Evolutionary conservation across 495 filamentous ascomycete genomes (phyloP).

Genomic region (Penicillium subrubescens): DNA sequence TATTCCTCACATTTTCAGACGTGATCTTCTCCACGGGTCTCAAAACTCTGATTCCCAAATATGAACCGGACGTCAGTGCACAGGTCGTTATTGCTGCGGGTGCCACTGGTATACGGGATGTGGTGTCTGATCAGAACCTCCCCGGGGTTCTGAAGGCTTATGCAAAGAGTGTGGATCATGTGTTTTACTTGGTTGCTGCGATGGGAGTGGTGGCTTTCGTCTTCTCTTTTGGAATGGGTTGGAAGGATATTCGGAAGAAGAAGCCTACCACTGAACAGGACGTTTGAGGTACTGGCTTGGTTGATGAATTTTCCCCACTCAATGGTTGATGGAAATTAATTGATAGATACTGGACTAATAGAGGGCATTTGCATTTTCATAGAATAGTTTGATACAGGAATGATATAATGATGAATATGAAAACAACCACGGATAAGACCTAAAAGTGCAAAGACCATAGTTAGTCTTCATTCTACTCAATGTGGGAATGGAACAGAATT

Average conservation of each 20-base stretch:
- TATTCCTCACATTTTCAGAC: constrained; percentile 49
- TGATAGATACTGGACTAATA: not conserved
- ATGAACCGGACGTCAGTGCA: constrained; percentile 41
- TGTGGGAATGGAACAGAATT: too few relatives aligned
- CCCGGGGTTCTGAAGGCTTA: constrained; percentile 46
- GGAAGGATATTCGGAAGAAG: constrained; percentile 54
- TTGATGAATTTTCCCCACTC: not conserved
- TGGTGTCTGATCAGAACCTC: constrained; percentile 30
- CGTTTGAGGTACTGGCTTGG: not conserved
- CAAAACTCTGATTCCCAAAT: constrained; percentile 27
- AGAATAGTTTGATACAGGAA: not conserved
- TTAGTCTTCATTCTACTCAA: too few relatives aligned
- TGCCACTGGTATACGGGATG: constrained; percentile 40
- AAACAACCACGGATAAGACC: not conserved
- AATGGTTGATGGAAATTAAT: not conserved
- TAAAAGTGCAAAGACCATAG: not conserved
- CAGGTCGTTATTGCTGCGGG: constrained; percentile 42
- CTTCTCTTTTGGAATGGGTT: constrained; percentile 53
- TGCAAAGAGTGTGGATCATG: constrained; percentile 36
- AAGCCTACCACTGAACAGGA: constrained; percentile 23
- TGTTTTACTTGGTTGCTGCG: constrained; percentile 44
- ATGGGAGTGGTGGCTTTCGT: constrained; percentile 29
- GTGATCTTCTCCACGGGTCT: constrained; percentile 53
- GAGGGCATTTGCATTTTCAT: not conserved
- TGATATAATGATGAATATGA: not conserved